A percentile compares a stretch with the other conserved stretches of the same genome.
phyloP scores from a whole-genome alignment of 2,329 filamentous ascomycete species.

The Diaporthe caulivora region DNA sequence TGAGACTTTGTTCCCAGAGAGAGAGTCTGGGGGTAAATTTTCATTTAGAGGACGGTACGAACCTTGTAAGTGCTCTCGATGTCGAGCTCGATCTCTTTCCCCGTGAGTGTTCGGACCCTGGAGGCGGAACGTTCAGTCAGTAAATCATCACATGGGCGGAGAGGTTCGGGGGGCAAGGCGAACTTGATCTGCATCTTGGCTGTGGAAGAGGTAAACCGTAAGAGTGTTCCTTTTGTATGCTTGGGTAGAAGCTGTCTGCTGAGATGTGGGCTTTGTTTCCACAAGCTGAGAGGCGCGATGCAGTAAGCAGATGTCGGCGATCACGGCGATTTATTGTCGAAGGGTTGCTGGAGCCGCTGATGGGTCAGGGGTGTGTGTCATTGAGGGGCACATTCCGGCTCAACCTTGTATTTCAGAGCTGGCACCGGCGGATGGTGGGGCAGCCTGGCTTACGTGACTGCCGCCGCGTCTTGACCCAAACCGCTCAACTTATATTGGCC shows the following conservation, averaged over 20 bases:
- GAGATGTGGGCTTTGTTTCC: background rate
- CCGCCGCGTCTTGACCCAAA: background rate
- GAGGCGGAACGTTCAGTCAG: constrained; percentile 24
- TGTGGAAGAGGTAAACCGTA: constrained; percentile 7
- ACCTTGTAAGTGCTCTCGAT: constrained; percentile 96
- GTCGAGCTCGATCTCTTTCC: constrained; percentile 98
- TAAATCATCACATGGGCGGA: background rate
- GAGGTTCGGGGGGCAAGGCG: constrained; percentile 40
- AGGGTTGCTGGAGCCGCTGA: background rate
- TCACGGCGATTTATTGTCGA: constrained; percentile 2
- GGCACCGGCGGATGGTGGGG: constrained; percentile 16
- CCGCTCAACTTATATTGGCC: background rate
- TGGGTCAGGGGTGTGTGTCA: constrained; percentile 13
- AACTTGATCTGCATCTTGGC: constrained; percentile 66
- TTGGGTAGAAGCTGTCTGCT: background rate
- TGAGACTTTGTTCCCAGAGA: constrained; percentile 1
- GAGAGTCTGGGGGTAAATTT: background rate
- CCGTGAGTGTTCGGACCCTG: constrained; percentile 96
- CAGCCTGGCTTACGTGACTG: background rate
- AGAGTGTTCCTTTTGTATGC: background rate
- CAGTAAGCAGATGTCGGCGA: background rate
- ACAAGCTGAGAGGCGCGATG: background rate
- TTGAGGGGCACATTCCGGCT: constrained; percentile 17
- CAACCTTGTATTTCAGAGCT: background rate
- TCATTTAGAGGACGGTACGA: constrained; percentile 41